Evolutionary conservation across 768 basidiomycete genomes (phyloP).

Genomic region (Imleria badia): DNA sequence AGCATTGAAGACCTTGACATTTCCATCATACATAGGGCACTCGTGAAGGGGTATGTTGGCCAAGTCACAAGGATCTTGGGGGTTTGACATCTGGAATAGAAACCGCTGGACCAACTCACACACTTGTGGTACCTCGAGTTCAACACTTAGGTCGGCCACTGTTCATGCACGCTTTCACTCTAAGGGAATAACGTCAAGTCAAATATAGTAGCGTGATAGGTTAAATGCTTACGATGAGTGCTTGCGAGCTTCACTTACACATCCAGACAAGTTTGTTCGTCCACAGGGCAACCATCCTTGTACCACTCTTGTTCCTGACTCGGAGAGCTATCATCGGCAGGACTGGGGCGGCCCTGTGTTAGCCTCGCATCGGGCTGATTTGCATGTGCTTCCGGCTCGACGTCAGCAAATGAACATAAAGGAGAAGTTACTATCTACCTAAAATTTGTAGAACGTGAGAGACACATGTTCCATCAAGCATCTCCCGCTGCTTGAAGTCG

Average conservation of each 20-base stretch:
- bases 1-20: not conserved
- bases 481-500: not conserved
- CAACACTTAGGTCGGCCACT: no score
- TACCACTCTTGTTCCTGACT: no score
- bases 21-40: not conserved
- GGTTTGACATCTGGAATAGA: not conserved
- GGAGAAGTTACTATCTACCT: no score
- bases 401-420: no score
- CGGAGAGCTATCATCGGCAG: no score
- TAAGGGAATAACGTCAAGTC: not conserved
- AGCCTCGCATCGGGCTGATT: no score
- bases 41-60: not conserved
- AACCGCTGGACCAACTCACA: no score
- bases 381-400: no score
- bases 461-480: not conserved
- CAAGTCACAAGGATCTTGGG: not conserved
- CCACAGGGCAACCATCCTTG: no score
- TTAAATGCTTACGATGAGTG: not conserved
- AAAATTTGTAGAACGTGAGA: not conserved
- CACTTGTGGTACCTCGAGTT: no score
- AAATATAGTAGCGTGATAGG: not conserved
- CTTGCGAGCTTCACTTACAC: not conserved
- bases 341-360: no score
- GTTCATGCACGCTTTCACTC: not conserved
- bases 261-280: no score